phyloP scores from a whole-genome alignment of 2,329 filamentous ascomycete species.

The Kalaharituber pfeilii region DNA sequence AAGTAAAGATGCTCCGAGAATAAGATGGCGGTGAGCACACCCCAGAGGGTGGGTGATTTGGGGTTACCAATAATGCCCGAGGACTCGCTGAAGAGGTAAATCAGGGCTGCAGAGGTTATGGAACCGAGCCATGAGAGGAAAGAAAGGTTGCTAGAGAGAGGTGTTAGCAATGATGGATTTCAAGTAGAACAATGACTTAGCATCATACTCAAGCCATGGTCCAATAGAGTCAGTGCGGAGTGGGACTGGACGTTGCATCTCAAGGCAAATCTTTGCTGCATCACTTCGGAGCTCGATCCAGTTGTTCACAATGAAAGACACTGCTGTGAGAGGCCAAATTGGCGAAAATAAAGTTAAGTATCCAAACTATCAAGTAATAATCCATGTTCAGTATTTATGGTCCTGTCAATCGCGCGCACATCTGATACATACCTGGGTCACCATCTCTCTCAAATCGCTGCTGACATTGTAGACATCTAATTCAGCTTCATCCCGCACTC shows the following conservation, averaged over 20 bases:
- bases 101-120: conserved; percentile 68
- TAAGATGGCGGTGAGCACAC: conserved; percentile 62
- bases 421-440: conserved; percentile 47
- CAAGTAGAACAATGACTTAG: not conserved
- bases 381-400: not conserved
- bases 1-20: conserved; percentile 82
- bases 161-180: not conserved
- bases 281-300: conserved; percentile 91
- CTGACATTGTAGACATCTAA: conserved; percentile 78
- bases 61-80: conserved; percentile 49
- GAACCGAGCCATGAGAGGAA: conserved; percentile 92
- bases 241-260: conserved; percentile 76
- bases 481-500: conserved; percentile 67
- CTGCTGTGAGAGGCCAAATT: conserved; percentile 81
- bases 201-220: conserved; percentile 52
- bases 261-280: conserved; percentile 80
- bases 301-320: conserved; percentile 85
- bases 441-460: conserved; percentile 82
- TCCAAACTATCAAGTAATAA: conserved; percentile 33
- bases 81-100: conserved; percentile 67
- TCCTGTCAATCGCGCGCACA: not conserved
- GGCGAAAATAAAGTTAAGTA: conserved; percentile 85
- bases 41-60: conserved; percentile 59
- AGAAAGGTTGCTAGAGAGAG: conserved; percentile 40
- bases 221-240: conserved; percentile 87